phyloP scores from a whole-genome alignment of 371 early-diverging fungal genomes.

The Nosema muscidifuracis region DNA sequence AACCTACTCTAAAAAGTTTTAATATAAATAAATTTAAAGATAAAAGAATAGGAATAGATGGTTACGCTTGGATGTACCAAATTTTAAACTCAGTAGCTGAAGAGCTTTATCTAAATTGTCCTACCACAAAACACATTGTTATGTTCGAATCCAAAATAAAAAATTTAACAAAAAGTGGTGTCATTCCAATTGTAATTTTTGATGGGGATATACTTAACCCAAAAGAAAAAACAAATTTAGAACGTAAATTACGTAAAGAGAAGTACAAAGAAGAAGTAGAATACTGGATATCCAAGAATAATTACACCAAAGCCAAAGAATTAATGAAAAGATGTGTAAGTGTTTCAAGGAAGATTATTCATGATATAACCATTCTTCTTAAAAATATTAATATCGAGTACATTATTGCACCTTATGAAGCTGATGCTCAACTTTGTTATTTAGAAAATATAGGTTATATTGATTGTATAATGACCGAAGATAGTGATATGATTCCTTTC shows the following conservation, averaged over 20 bases:
- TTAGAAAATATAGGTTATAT: constrained; percentile 69
- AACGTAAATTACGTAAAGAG: constrained; percentile 64
- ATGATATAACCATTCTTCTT: constrained; percentile 65
- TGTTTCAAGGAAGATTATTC: constrained; percentile 25
- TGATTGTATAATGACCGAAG: constrained; percentile 80
- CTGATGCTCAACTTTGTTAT: constrained; percentile 89
- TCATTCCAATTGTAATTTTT: constrained; percentile 77
- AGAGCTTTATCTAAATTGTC: constrained; percentile 49
- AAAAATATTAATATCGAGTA: constrained; percentile 67
- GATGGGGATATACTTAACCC: constrained; percentile 83
- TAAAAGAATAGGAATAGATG: constrained; percentile 61
- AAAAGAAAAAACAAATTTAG: constrained; percentile 71
- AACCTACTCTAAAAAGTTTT: constrained; percentile 32
- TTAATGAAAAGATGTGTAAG: constrained; percentile 55
- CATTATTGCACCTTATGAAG: constrained; percentile 91
- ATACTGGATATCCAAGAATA: constrained; percentile 20
- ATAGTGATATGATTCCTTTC: constrained; percentile 87
- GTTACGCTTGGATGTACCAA: constrained; percentile 62
- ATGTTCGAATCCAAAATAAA: constrained; percentile 50
- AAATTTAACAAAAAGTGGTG: constrained; percentile 31
- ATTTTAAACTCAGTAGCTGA: constrained; percentile 43
- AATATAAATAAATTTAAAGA: constrained; percentile 40
- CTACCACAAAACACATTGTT: constrained; percentile 41
- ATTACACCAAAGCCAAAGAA: constrained; percentile 35
- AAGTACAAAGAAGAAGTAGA: constrained; percentile 45